These are phyloP conservation scores for Fraxinus velutina DNA, from an alignment of 305 asterid genomes.

Conservation along the genomic window DNA sequence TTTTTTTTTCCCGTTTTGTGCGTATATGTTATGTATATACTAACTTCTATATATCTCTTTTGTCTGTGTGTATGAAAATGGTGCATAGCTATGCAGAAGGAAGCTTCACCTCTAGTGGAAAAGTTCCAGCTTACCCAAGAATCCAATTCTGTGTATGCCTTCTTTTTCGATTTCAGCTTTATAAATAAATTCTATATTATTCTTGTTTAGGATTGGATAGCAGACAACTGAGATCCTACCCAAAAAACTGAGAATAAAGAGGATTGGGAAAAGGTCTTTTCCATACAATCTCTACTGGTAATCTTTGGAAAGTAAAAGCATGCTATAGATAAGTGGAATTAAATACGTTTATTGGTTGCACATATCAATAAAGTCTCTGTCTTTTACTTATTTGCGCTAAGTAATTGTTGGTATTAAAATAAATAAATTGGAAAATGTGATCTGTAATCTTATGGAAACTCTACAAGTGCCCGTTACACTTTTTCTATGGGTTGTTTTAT, in stretches of 20 bases:
- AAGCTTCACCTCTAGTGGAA: slow-evolving; percentile 75
- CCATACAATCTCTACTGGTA: neutral
- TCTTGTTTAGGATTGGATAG: neutral
- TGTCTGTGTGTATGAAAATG: slow-evolving; percentile 2
- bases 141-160: slow-evolving; percentile 53
- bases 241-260: neutral
- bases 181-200: neutral
- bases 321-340: neutral
- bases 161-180: neutral
- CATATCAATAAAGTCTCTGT: neutral
- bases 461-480: neutral
- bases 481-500: slow-evolving; percentile 1
- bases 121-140: slow-evolving; percentile 72
- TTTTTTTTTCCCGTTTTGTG: neutral
- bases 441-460: neutral
- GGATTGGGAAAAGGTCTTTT: neutral
- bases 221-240: neutral
- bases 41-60: neutral
- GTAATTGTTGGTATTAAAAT: neutral
- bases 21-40: neutral
- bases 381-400: neutral
- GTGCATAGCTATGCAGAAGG: slow-evolving; percentile 81
- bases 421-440: neutral
- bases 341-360: neutral
- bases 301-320: neutral